Conservation (phyloP, 2,329 filamentous ascomycete species). For the Ilyonectria sp. region DNA sequence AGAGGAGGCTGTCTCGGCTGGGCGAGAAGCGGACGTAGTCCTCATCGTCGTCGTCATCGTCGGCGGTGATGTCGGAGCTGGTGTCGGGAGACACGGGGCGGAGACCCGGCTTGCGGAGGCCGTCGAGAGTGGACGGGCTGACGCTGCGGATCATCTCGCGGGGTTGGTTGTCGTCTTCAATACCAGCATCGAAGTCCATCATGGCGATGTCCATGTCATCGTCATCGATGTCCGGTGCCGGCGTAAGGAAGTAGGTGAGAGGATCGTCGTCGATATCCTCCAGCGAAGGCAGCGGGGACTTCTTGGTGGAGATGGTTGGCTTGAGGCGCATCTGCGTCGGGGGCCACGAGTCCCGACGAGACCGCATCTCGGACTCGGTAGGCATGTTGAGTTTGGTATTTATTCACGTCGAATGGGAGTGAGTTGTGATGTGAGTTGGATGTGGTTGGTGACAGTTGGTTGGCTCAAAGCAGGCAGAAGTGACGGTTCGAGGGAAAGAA, state of each 20-base stretch:
- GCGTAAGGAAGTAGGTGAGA: slow-evolving; percentile 70
- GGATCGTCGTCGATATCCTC: slow-evolving; percentile 69
- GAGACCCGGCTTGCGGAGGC: slow-evolving; percentile 60
- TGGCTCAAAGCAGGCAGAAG: slow-evolving; percentile 30
- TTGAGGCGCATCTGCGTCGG: slow-evolving; percentile 65
- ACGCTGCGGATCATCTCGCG: slow-evolving; percentile 66
- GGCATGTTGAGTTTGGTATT: slow-evolving; percentile 52
- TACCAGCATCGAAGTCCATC: slow-evolving; percentile 71
- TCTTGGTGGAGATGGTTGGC: slow-evolving; percentile 57
- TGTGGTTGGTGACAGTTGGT: slow-evolving; percentile 20
- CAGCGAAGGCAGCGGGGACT: slow-evolving; percentile 60
- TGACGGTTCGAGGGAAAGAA: slow-evolving; percentile 34
- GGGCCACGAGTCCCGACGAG: slow-evolving; percentile 66
- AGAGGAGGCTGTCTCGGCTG: slow-evolving; percentile 57
- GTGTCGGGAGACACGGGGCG: slow-evolving; percentile 46
- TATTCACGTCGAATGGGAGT: slow-evolving; percentile 1
- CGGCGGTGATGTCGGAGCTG: slow-evolving; percentile 59
- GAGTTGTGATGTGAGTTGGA: slow-evolving; percentile 11
- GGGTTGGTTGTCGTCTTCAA: slow-evolving; percentile 65
- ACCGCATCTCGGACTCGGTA: slow-evolving; percentile 49
- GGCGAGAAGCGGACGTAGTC: slow-evolving; percentile 66
- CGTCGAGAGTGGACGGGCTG: slow-evolving; percentile 70
- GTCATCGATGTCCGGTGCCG: slow-evolving; percentile 60
- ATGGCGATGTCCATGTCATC: slow-evolving; percentile 60
- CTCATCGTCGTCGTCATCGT: slow-evolving; percentile 64